Base-by-base conservation (phyloP, 179 eudicot species). In the Dionaea muscipula region DNA sequence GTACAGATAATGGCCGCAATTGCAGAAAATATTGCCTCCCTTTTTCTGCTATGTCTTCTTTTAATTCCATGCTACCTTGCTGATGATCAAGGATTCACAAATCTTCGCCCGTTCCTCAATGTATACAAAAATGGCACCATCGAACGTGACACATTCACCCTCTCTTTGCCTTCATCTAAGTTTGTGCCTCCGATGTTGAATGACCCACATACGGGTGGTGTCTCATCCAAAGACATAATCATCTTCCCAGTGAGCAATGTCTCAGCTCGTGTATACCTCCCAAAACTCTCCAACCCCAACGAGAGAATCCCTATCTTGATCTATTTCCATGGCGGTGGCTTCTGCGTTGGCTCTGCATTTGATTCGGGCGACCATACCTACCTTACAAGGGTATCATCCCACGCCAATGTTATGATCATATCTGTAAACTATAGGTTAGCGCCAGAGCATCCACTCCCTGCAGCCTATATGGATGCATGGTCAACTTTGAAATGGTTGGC, bases 241-340 rank as follows among this genome's bases (percentile, higher is more conserved):
- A 28, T 36, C 22, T 27, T 15, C 9, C 39, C 23, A 37, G 7
- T 21, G 5, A 28, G 21, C 41, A 16, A 49, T 2, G 19, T 49
- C 28, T 9, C 2, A 7, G 53, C 53, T 1, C 53, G 53, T 14
- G 8, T 49, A 4, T 49, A 49, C 53, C 18, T 49, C 7, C 53
- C 53, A 6, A 49, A 24, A n/a, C 15, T 22, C 16, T 15, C 8
- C 23, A 18, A 35, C 10, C 40, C n/a, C 1, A 1, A 17, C 12
- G 10, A 31, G 7, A 53, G 31, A 13, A 3, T 53, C 15, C 56
- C 56, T 0, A 1, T 53, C 23, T 14, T 53, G 38, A 7, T 53
- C 0, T 33, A 53, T 38, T 53, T 53, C 25, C 56, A 53, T 20
- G 56, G 56, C 11, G 56, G 56, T 0, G 41, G 22, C 5, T 53